Evolutionary conservation across 2,329 filamentous ascomycete genomes (phyloP).

Genomic region (Exophiala lecanii-corni): DNA sequence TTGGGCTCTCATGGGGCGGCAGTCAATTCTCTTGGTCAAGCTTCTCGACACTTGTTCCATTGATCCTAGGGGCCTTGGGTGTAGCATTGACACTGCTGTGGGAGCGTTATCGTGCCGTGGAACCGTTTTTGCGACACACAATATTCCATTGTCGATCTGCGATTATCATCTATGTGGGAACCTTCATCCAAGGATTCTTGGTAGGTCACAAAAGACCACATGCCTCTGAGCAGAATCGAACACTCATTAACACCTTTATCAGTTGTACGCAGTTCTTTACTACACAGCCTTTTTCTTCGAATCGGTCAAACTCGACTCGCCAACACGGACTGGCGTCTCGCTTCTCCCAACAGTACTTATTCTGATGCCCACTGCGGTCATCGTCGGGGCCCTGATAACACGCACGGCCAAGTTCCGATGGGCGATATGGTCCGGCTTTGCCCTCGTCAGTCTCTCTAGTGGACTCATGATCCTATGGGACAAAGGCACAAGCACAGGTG

Average conservation of each 20-base stretch:
- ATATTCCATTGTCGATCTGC: conserved; percentile 36
- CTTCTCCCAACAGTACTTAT: conserved; percentile 25
- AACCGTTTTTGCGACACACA: conserved; percentile 35
- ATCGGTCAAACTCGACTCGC: conserved; percentile 19
- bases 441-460: conserved; percentile 23
- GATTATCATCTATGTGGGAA: conserved; percentile 37
- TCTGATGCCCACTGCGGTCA: conserved; percentile 15
- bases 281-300: conserved; percentile 43
- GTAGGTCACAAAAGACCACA: too few relatives aligned
- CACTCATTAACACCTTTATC: too few relatives aligned
- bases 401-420: conserved; percentile 30
- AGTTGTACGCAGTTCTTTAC: conserved; percentile 35
- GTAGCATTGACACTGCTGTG: conserved; percentile 33
- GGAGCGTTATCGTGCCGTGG: conserved; percentile 35
- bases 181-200: conserved; percentile 35
- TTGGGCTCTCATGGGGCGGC: conserved; percentile 42
- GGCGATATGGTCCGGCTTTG: conserved; percentile 27
- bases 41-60: conserved; percentile 37
- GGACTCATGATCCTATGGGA: conserved; percentile 29
- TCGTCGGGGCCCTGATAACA: conserved; percentile 26
- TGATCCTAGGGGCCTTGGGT: conserved; percentile 33
- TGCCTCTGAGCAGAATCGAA: too few relatives aligned
- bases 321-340: conserved; percentile 28
- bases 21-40: conserved; percentile 36
- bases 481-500: conserved; percentile 21